Evolutionary conservation across 495 filamentous ascomycete species (phyloP).

Genomic region (Penicillium bialowiezense): DNA sequence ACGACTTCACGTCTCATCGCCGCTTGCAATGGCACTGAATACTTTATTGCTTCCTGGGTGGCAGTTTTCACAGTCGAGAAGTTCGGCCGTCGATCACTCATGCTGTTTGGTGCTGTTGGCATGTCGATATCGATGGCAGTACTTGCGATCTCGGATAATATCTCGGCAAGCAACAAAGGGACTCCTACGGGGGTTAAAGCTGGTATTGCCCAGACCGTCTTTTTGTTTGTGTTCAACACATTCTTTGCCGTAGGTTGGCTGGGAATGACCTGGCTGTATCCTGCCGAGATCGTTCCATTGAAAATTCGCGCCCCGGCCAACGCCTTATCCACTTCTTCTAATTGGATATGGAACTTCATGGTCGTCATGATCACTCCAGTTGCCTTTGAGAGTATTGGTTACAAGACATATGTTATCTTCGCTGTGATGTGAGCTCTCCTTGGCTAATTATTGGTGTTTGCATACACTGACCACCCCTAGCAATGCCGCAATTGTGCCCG

Average conservation of each 20-base stretch:
- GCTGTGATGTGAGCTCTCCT: conserved; percentile 49
- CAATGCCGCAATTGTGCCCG: conserved; percentile 67
- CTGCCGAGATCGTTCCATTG: conserved; percentile 63
- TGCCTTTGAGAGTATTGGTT: conserved; percentile 58
- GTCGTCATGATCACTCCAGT: conserved; percentile 66
- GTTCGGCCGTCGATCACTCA: conserved; percentile 66
- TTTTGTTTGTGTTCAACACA: conserved; percentile 72
- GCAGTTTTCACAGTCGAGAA: conserved; percentile 69
- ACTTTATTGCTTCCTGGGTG: conserved; percentile 70
- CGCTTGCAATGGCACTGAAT: conserved; percentile 70
- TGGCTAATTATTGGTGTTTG: too few species aligned
- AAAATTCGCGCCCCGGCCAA: conserved; percentile 67
- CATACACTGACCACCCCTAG: conserved; percentile 28
- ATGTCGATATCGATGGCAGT: conserved; percentile 69
- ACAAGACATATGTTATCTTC: conserved; percentile 68
- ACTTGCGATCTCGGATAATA: conserved; percentile 50
- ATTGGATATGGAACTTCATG: conserved; percentile 62
- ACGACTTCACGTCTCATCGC: conserved; percentile 64
- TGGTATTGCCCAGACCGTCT: conserved; percentile 52
- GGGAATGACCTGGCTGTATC: conserved; percentile 72
- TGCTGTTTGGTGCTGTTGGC: conserved; percentile 69
- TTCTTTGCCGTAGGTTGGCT: conserved; percentile 79
- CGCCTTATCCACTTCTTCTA: conserved; percentile 60
- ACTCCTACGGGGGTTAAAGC: conserved; percentile 28
- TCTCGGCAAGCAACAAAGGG: conserved; percentile 23